Evolutionary conservation across 1,284 basidiomycete species (phyloP), one percentile per base, ranked within the genome.

Genomic region (Cutaneotrichosporon sp.): DNA sequence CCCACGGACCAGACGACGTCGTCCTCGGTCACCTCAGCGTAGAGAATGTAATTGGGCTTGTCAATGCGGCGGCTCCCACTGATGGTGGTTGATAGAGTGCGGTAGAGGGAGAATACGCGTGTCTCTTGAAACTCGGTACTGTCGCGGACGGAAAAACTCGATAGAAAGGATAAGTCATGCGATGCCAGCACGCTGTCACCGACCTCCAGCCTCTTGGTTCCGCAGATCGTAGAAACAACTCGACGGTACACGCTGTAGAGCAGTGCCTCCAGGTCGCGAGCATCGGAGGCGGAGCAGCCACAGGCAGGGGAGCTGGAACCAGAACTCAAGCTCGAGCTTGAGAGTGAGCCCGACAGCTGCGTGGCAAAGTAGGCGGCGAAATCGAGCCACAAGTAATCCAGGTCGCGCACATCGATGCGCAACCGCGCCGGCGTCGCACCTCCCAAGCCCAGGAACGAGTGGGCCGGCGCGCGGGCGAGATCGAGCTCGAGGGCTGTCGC

Each of bases 301-400:
- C 22, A n/a, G 16, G 22, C 26, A 7, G 38, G 22, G 24, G 38
- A 22, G 22, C 16, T 12, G 38, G 22, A n/a, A n/a, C n/a, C n/a
- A n/a, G n/a, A n/a, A n/a, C n/a, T n/a, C n/a, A n/a, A n/a, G n/a
- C n/a, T n/a, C n/a, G n/a, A 25, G 38, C n/a, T 20, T 7, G 20
- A 22, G 22, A 24, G 22, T 8, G 38, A 24, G 24, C 38, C 26
- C 5, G 38, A 24, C 24, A 41, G 38, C 24, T 41, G 38, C 20
- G 38, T 41, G 38, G 38, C 38, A 25, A 41, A 41, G 38, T 41
- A 41, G 38, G 38, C 38, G 11, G 38, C 38, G 38, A 41, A 16
- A 24, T 41, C 38, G 24, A 24, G 24, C 38, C 38, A 41, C 24
- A 16, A 26, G 38, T 41, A 22, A 16, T 24, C 38, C 5, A 41